Percentiles rank a stretch among this genome's conserved stretches.
Evolutionary conservation across 805 yeast genomes (phyloP).

Genomic region (Schwanniomyces vanrijiae): DNA sequence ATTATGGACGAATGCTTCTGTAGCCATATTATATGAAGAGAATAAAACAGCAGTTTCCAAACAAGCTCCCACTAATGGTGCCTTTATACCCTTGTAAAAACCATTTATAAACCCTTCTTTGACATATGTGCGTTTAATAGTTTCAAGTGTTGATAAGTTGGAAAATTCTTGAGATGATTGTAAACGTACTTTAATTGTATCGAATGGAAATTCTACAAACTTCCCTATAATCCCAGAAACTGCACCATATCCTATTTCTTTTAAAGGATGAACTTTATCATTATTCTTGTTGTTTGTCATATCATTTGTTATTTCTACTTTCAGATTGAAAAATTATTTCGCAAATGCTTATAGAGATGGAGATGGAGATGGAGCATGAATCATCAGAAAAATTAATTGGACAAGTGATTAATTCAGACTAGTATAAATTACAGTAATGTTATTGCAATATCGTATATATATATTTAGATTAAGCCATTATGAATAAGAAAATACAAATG

Average conservation of each 20-base stretch:
- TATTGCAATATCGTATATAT: constrained; percentile 9
- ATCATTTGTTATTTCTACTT: neutral
- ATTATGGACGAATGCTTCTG: constrained; percentile 34
- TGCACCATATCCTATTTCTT: constrained; percentile 51
- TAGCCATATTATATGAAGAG: constrained; percentile 51
- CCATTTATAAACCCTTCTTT: constrained; percentile 73
- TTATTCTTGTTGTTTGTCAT: neutral
- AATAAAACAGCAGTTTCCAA: constrained; percentile 83
- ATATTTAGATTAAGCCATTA: constrained; percentile 10
- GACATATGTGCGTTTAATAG: constrained; percentile 58
- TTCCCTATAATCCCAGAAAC: constrained; percentile 83
- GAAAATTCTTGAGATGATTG: constrained; percentile 55
- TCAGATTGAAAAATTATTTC: neutral
- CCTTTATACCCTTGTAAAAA: constrained; percentile 74
- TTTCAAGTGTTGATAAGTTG: constrained; percentile 61
- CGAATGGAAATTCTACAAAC: constrained; percentile 87
- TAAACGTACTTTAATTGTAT: constrained; percentile 84
- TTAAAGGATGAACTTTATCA: constrained; percentile 17
- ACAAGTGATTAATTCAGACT: neutral
- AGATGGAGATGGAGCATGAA: too few species aligned
- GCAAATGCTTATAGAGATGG: too few species aligned
- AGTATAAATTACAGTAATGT: neutral
- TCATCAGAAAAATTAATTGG: neutral
- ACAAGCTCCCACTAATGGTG: constrained; percentile 90
- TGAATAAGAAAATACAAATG: constrained; percentile 5